Conservation (phyloP, 306 rosid genomes). For the Boehmeria nivea region DNA sequence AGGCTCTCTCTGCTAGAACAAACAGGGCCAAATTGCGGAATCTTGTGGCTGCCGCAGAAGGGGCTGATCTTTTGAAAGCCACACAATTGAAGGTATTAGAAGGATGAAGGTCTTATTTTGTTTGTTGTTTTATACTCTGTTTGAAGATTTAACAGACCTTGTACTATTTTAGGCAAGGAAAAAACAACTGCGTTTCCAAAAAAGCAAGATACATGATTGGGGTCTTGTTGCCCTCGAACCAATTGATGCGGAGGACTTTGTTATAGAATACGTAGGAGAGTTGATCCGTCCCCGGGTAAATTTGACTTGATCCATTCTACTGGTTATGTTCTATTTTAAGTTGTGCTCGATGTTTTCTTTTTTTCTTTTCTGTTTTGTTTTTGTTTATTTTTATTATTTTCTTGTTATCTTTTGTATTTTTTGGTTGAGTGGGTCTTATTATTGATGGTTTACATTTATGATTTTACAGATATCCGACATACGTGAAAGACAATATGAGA, state of each 20-base stretch:
- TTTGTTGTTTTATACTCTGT: constrained; percentile 17
- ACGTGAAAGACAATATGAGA: constrained; percentile 85
- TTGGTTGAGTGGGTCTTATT: background rate
- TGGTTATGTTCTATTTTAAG: background rate
- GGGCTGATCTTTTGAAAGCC: constrained; percentile 93
- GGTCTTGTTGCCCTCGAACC: constrained; percentile 94
- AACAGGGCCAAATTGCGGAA: constrained; percentile 87
- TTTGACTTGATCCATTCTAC: background rate
- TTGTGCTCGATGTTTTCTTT: background rate
- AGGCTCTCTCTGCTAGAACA: constrained; percentile 95
- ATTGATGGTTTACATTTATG: constrained; percentile 6
- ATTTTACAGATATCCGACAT: constrained; percentile 85
- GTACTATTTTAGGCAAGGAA: constrained; percentile 67
- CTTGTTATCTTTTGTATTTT: background rate
- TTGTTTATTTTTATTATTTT: no score
- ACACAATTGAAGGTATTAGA: constrained; percentile 82
- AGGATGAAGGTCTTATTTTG: constrained; percentile 10
- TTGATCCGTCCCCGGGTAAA: constrained; percentile 89
- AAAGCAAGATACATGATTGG: constrained; percentile 98
- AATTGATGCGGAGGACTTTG: constrained; percentile 94
- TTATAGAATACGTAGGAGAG: constrained; percentile 93
- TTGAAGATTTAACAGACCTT: background rate
- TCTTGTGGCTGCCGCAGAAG: constrained; percentile 95
- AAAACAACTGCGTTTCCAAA: constrained; percentile 74
- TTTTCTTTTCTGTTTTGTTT: background rate